Base-by-base conservation (phyloP, 2,329 filamentous ascomycete species). In the Parafenestella ontariensis region DNA sequence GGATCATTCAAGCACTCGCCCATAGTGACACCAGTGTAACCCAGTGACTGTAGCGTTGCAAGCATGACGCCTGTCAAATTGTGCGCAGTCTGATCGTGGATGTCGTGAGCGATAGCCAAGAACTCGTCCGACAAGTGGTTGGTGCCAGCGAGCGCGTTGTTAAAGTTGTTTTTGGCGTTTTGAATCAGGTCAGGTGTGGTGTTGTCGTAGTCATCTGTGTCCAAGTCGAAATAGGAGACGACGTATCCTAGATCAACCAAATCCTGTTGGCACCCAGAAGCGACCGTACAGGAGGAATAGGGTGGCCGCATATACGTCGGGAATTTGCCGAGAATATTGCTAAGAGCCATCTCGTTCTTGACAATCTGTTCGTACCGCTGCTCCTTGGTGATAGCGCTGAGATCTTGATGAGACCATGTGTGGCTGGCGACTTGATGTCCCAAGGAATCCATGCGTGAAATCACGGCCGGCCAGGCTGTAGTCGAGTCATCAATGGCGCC, bases 341-440 rank as follows among this genome's bases (percentile, higher is more conserved):
- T 74, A 48, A 85, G 69, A 3, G 83, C 82, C 77, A 82, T 82
- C 71, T 85, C 82, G 61, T 82, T 81, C 64, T 80, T 79, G 49
- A 78, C 65, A 72, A 85, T 82, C 56, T 78, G 81, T 41, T 83
- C 76, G 46, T 78, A 74, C 51, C 81, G 78, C 56, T 78, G 72
- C 5, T 69, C 66, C 2, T 76, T 68, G 15, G 78, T 78, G 31
- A 83, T 70, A 2, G 70, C 68, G 50, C 74, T 78, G 11, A 83
- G 72, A 60, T 81, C 78, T 42, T 81, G 77, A 62, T 85, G 82
- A 8, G 79, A 80, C 82, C 82, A 85, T 2, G 82, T 84, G 68
- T 85, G 86, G 18, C 79, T 83, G 54, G 82, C 86, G 54, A 88
- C 76, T 69, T 88, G 86, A 68, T 88, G 86, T 13, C 83, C 83